A percentile compares a stretch with the other conserved stretches of the same genome.
Evolutionary conservation across 306 rosid genomes (phyloP).

Genomic region (Acmispon strigosus): DNA sequence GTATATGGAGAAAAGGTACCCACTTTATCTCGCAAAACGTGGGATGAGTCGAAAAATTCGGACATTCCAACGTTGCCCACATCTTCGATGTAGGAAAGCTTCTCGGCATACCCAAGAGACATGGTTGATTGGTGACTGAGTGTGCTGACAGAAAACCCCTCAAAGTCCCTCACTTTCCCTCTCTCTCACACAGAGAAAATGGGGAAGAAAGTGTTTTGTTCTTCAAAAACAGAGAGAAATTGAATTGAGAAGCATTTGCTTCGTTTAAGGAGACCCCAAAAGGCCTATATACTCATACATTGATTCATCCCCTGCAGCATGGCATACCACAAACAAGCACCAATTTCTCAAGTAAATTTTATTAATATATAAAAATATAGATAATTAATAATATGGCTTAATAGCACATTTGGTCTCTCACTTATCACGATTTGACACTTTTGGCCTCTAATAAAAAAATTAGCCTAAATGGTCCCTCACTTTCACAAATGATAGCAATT

Average conservation of each 20-base stretch:
- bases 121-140: slow-evolving; percentile 35
- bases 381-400: no score
- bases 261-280: slow-evolving; percentile 37
- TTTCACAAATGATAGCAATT: no score
- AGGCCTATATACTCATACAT: neutral
- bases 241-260: slow-evolving; percentile 2
- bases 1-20: slow-evolving; percentile 16
- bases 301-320: neutral
- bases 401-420: no score
- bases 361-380: no score
- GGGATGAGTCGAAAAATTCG: slow-evolving; percentile 74
- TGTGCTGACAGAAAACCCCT: slow-evolving; percentile 7
- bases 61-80: slow-evolving; percentile 95
- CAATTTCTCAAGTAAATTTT: neutral
- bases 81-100: slow-evolving; percentile 94
- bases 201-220: slow-evolving; percentile 18
- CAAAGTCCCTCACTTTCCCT: slow-evolving; percentile 13
- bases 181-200: slow-evolving; percentile 7
- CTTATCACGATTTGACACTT: no score
- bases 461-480: no score
- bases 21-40: slow-evolving; percentile 71
- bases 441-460: no score
- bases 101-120: slow-evolving; percentile 97
- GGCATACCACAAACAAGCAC: neutral
- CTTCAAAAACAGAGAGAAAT: neutral